These are phyloP conservation scores for Lactarius akahatsu DNA, from an alignment of 768 basidiomycete genomes.

Conservation along the genomic window DNA sequence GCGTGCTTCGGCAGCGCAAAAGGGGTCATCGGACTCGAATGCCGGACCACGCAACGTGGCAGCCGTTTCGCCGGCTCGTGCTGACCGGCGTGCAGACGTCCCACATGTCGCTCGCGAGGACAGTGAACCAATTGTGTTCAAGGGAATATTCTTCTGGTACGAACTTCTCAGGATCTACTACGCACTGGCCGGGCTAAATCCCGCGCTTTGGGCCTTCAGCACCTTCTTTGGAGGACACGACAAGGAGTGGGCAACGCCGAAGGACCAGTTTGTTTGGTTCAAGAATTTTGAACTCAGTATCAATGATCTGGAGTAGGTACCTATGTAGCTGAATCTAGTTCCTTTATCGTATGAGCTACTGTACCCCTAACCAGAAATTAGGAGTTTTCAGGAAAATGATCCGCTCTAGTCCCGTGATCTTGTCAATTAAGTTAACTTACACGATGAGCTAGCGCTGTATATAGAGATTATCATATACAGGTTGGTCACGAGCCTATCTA, in stretches of 20 bases:
- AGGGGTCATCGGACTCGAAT: background rate
- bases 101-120: slow-evolving; percentile 7
- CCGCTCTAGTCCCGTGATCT: too few species aligned
- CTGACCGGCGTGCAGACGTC: background rate
- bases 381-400: background rate
- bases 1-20: background rate
- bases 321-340: background rate
- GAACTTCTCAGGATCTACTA: background rate
- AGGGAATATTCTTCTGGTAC: slow-evolving; percentile 74
- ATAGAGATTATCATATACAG: too few species aligned
- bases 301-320: slow-evolving; percentile 20
- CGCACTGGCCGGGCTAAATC: background rate
- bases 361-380: background rate
- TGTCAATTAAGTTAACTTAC: too few species aligned
- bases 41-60: too few species aligned
- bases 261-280: slow-evolving; percentile 76
- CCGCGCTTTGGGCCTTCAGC: slow-evolving; percentile 35
- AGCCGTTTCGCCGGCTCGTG: background rate
- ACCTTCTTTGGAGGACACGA: slow-evolving; percentile 82
- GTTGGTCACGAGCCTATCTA: too few species aligned
- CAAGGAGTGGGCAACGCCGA: slow-evolving; percentile 62
- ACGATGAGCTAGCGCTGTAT: too few species aligned
- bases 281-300: slow-evolving; percentile 56
- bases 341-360: background rate
- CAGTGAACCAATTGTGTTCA: slow-evolving; percentile 38